These are phyloP conservation scores for Vaccinium macrocarpon DNA, from an alignment of 148 eudicot genomes.

Conservation along the genomic window DNA sequence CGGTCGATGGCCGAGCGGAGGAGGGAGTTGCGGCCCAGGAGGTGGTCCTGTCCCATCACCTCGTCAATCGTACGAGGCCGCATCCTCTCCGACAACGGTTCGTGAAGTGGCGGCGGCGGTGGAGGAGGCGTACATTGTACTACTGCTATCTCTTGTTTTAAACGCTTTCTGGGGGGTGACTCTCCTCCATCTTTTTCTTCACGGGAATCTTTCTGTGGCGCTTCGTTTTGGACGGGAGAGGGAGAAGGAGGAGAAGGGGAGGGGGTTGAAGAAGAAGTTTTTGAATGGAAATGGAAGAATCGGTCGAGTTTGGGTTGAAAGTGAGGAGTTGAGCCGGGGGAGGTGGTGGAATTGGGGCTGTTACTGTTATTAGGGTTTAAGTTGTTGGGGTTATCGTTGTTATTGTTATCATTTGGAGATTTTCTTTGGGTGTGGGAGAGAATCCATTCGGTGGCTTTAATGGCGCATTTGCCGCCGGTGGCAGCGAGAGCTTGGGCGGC, in stretches of 20 bases:
- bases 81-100: conserved; percentile 74
- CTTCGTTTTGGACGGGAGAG: neutral
- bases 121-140: neutral
- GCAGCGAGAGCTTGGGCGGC: conserved; percentile 59
- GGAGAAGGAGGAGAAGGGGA: neutral
- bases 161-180: conserved; percentile 29
- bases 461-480: conserved; percentile 51
- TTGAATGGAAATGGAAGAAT: conserved; percentile 27
- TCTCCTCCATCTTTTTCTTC: neutral
- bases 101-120: conserved; percentile 12
- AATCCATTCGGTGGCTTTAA: conserved; percentile 68
- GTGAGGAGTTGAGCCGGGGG: conserved; percentile 18
- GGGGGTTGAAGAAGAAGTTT: neutral
- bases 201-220: neutral
- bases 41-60: conserved; percentile 75
- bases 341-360: conserved; percentile 21
- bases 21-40: conserved; percentile 44
- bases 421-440: conserved; percentile 27
- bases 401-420: neutral
- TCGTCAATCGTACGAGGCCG: conserved; percentile 58
- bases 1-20: conserved; percentile 55
- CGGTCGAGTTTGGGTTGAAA: conserved; percentile 42
- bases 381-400: neutral
- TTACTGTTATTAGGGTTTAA: conserved; percentile 23
- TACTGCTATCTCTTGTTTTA: conserved; percentile 3